Percentiles rank a stretch among this genome's conserved stretches.
These are phyloP conservation scores for Fusarium equiseti DNA, from an alignment of 2,329 filamentous ascomycete genomes.

Conservation along the genomic window DNA sequence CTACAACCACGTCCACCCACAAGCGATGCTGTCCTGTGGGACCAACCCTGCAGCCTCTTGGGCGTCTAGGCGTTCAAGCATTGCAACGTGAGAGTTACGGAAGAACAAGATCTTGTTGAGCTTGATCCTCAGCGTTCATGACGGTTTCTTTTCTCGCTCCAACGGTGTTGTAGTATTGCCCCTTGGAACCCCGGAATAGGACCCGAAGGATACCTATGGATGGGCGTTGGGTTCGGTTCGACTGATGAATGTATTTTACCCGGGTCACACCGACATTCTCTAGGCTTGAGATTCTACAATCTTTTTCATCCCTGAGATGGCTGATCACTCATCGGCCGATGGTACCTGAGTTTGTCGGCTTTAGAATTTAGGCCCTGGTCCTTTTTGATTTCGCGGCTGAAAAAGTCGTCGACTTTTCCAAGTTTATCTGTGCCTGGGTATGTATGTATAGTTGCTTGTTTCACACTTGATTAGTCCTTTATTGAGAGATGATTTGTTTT, in stretches of 20 bases:
- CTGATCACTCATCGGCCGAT: constrained; percentile 36
- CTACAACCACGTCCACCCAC: constrained; percentile 7
- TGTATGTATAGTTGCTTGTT: constrained; percentile 3
- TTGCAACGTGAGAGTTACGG: constrained; percentile 14
- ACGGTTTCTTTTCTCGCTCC: constrained; percentile 22
- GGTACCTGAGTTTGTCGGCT: constrained; percentile 31
- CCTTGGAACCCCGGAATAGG: constrained; percentile 13
- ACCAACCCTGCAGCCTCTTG: constrained; percentile 41
- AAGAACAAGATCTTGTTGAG: constrained; percentile 25
- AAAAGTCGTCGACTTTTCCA: constrained; percentile 18
- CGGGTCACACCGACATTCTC: constrained; percentile 38
- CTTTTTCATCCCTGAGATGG: constrained; percentile 34
- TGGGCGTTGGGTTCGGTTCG: constrained; percentile 17
- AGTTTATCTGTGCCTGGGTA: constrained; percentile 5
- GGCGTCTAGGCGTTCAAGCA: constrained; percentile 8
- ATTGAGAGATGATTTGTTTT: neutral
- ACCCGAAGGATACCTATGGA: constrained; percentile 17
- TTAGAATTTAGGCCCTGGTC: constrained; percentile 34
- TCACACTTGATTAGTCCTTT: constrained; percentile 17
- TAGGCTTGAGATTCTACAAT: constrained; percentile 20
- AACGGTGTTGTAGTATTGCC: constrained; percentile 34
- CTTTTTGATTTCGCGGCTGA: constrained; percentile 36
- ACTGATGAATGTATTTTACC: constrained; percentile 6
- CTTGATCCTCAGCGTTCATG: constrained; percentile 15
- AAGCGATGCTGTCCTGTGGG: constrained; percentile 39